Percentiles rank a stretch among this genome's conserved stretches.
These are phyloP conservation scores for Dipteronia dyeriana DNA, from an alignment of 345 rosid species.

Conservation along the genomic window DNA sequence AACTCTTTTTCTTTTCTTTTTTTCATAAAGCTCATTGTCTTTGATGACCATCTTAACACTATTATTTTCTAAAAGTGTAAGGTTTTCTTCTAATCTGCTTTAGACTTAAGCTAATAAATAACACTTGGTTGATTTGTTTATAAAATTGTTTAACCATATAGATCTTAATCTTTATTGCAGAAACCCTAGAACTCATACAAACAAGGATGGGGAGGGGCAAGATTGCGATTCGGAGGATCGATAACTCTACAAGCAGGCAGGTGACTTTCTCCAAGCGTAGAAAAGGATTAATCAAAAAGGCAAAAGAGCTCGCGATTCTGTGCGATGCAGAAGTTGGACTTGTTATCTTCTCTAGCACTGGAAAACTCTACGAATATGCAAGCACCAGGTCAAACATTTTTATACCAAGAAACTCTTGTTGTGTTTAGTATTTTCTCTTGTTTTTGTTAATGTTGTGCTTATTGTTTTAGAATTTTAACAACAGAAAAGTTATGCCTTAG, in stretches of 20 bases:
- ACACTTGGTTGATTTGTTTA: neutral
- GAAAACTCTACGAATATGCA: conserved; percentile 44
- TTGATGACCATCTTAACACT: conserved; percentile 11
- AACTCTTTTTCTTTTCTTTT: conserved; percentile 10
- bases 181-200: conserved; percentile 34
- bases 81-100: conserved; percentile 18
- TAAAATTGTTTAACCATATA: neutral
- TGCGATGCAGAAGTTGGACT: conserved; percentile 55
- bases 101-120: conserved; percentile 6
- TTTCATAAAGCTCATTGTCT: conserved; percentile 11
- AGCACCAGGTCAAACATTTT: conserved; percentile 40
- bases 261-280: conserved; percentile 55
- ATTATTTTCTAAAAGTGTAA: conserved; percentile 18
- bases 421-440: neutral
- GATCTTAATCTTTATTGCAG: conserved; percentile 12
- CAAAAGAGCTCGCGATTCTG: conserved; percentile 45
- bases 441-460: neutral
- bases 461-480: neutral
- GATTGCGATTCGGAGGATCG: conserved; percentile 48
- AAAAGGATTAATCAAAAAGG: conserved; percentile 48
- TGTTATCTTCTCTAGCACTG: conserved; percentile 43
- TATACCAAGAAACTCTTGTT: neutral
- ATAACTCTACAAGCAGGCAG: conserved; percentile 47
- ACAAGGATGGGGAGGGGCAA: conserved; percentile 52
- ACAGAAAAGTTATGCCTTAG: neutral